Base-by-base conservation (phyloP, 192 early-diverging fungal genomes). In the Backusella morwellensis region DNA sequence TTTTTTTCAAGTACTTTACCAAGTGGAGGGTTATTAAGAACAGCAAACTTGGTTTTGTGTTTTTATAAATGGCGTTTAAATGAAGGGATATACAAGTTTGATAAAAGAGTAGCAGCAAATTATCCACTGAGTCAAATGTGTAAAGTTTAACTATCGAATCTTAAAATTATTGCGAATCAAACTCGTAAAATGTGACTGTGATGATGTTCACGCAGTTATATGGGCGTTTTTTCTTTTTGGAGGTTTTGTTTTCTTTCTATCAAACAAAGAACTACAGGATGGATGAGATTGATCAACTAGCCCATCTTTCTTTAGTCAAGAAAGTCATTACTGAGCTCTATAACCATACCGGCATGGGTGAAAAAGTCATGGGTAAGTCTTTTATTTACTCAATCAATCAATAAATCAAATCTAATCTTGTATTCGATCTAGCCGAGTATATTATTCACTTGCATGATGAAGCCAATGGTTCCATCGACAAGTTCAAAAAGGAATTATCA, bases 291-390 rank as follows among this genome's bases (percentile, higher is more conserved):
- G 86, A 92, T 75, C 86, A 93, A 78, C 90, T 99, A 21, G 98
- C 97, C 81, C 89, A 93, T 72, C 89, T 98, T 72, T 94, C 94
- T 54, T 84, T 98, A 42, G 93, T 99, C 8, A 90, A 91, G 77
- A 96, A 97, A 82, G 91, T 99, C 54, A 88, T 93, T 40, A 93
- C 88, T 72, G 98, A 99, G 85, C 85, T 99, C 23, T 85, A 91
- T 26, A 98, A 98, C 85, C 98, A 99, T 79, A 93, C 89, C 40
- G 95, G 95, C 9, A 88, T 97, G 75, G 90, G 93, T 47, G 97
- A 98, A 86, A 96, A 95, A 81, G 90, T 90, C 32, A 78, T 87
- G 50, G 88, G 88, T 86, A 82, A 72, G 80, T 59, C 15, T 29
- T 56, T 38, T 59, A 59, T 56, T 63, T 29, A 63, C 29, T 63